Evolutionary conservation across 768 basidiomycete species (phyloP).

Genomic region (Leucosporidium scottii): DNA sequence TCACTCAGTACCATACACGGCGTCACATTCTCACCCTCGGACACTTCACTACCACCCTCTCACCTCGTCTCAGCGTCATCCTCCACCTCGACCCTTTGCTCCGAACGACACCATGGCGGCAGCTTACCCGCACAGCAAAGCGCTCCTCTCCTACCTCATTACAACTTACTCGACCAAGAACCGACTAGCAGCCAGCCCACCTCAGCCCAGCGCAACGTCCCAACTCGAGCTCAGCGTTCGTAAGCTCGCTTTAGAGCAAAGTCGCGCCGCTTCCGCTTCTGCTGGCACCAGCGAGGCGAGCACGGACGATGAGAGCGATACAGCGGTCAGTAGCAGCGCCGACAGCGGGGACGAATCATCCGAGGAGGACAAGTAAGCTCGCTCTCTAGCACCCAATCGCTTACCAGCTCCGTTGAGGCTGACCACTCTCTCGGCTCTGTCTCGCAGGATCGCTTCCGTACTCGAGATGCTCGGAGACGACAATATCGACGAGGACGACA

Average conservation of each 20-base stretch:
- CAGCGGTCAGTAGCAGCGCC: not conserved
- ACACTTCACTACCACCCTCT: too few relatives aligned
- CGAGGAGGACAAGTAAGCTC: constrained; percentile 23
- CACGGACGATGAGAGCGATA: constrained; percentile 24
- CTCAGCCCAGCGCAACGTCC: constrained; percentile 1
- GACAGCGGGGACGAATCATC: constrained; percentile 4
- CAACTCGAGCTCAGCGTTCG: constrained; percentile 26
- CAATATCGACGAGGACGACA: constrained; percentile 29
- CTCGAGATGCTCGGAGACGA: constrained; percentile 18
- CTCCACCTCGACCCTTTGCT: too few relatives aligned
- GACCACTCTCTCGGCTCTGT: not conserved
- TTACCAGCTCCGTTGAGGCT: not conserved
- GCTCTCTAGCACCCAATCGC: not conserved
- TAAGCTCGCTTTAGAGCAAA: constrained; percentile 27
- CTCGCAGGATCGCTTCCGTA: constrained; percentile 8
- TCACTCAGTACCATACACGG: too few relatives aligned
- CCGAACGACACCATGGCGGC: too few relatives aligned
- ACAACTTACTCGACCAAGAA: constrained; percentile 4
- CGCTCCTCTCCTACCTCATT: constrained; percentile 24
- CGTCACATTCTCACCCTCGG: too few relatives aligned
- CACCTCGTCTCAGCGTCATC: too few relatives aligned
- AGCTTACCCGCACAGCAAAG: constrained; percentile 14
- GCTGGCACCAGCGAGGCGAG: constrained; percentile 20
- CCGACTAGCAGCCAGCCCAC: too few relatives aligned
- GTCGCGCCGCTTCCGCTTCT: constrained; percentile 20